Evolutionary conservation across 2,329 filamentous ascomycete species (phyloP).

Genomic region (Nigrospora oryzae): DNA sequence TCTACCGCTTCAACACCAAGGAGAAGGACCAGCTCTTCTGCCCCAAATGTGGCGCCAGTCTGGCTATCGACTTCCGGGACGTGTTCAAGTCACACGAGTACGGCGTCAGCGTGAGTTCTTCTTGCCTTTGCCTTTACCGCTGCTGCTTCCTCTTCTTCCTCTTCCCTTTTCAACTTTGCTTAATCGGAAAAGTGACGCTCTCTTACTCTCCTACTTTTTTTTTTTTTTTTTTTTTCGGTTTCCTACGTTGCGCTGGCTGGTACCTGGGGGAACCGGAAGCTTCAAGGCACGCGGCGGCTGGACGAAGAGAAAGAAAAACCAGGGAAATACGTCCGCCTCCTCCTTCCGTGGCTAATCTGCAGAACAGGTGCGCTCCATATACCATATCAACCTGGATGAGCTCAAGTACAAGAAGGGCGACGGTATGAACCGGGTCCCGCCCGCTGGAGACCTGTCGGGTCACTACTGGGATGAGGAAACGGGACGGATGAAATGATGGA

Average conservation of each 20-base stretch:
- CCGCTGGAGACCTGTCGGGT: constrained; percentile 29
- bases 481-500: constrained; percentile 13
- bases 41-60: constrained; percentile 33
- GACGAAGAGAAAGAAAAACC: too few relatives aligned
- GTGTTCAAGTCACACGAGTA: constrained; percentile 19
- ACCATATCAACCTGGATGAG: constrained; percentile 29
- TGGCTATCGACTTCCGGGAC: constrained; percentile 36
- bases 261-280: too few relatives aligned
- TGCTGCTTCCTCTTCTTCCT: too few relatives aligned
- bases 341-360: neutral
- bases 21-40: constrained; percentile 40
- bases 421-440: constrained; percentile 23
- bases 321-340: too few relatives aligned
- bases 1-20: constrained; percentile 39
- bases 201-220: too few relatives aligned
- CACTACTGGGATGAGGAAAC: constrained; percentile 21
- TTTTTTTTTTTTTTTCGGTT: too few relatives aligned
- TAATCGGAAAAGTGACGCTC: too few relatives aligned
- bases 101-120: constrained; percentile 32
- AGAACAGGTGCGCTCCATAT: constrained; percentile 28
- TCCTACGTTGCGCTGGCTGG: too few relatives aligned
- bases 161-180: too few relatives aligned
- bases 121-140: neutral
- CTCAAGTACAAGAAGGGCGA: constrained; percentile 27
- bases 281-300: too few relatives aligned